Conservation (phyloP, 148 eudicot species). For the Diospyros lotus region DNA sequence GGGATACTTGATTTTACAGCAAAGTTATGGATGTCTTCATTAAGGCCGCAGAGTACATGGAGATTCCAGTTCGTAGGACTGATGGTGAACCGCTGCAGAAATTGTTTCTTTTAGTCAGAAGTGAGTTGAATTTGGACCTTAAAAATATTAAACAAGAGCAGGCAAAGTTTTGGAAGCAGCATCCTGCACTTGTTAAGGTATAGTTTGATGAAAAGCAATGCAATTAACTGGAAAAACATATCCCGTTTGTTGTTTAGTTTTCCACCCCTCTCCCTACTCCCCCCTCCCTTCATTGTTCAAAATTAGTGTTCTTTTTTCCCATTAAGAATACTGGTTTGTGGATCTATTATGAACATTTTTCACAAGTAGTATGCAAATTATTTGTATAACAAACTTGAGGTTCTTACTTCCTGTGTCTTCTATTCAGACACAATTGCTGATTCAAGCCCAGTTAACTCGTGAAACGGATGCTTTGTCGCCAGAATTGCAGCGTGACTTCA, state of each 20-base stretch:
- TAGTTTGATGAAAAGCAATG: background rate
- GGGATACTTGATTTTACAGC: slow-evolving; percentile 34
- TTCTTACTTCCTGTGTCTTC: slow-evolving; percentile 16
- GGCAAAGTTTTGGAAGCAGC: slow-evolving; percentile 98
- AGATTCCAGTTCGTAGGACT: slow-evolving; percentile 81
- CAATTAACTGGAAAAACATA: background rate
- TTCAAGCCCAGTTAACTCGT: slow-evolving; percentile 83
- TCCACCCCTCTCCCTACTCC: too few relatives aligned
- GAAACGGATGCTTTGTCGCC: slow-evolving; percentile 59
- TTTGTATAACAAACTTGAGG: background rate
- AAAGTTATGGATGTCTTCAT: slow-evolving; percentile 92
- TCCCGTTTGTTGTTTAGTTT: background rate
- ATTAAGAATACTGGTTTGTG: too few relatives aligned
- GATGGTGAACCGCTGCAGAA: slow-evolving; percentile 91
- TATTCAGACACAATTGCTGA: slow-evolving; percentile 75
- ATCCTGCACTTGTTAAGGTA: slow-evolving; percentile 93
- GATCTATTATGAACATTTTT: background rate
- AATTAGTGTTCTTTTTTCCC: too few relatives aligned
- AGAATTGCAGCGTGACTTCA: slow-evolving; percentile 63
- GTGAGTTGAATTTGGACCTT: slow-evolving; percentile 83
- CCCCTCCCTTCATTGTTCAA: too few relatives aligned
- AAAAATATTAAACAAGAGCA: slow-evolving; percentile 94
- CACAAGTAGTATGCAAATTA: background rate
- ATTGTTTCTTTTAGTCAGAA: slow-evolving; percentile 69
- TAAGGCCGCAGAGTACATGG: slow-evolving; percentile 88